phyloP scores from a whole-genome alignment of 2,329 filamentous ascomycete species.

The Pseudopyrenochaeta lycopersici region DNA sequence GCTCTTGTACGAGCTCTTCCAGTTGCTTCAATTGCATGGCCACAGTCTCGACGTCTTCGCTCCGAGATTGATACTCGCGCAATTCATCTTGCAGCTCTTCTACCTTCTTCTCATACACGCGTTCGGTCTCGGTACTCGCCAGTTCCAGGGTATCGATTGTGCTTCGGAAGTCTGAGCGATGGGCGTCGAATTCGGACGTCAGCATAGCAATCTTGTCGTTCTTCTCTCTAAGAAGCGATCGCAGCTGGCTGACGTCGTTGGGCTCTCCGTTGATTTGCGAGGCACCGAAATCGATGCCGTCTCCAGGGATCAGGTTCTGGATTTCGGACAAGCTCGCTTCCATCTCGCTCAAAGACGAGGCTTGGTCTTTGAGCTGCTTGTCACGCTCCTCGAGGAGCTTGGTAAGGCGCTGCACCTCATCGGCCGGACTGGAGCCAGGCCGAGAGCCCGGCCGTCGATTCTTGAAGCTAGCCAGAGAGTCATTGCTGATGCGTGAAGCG shows the following conservation, averaged over 20 bases:
- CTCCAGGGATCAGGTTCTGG: conserved; percentile 71
- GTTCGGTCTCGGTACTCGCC: conserved; percentile 92
- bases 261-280: conserved; percentile 54
- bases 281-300: conserved; percentile 59
- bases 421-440: conserved; percentile 53
- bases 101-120: conserved; percentile 94
- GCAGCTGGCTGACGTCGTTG: conserved; percentile 78
- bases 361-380: conserved; percentile 87
- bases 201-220: conserved; percentile 95
- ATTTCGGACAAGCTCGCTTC: conserved; percentile 86
- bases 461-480: conserved; percentile 60
- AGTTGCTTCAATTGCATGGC: conserved; percentile 92
- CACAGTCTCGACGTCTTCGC: conserved; percentile 90
- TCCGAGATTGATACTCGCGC: conserved; percentile 80
- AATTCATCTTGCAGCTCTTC: conserved; percentile 86
- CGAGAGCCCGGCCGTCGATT: conserved; percentile 36
- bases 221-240: conserved; percentile 87
- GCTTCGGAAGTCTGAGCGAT: conserved; percentile 93
- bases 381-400: conserved; percentile 84
- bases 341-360: conserved; percentile 84
- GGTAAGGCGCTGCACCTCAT: conserved; percentile 77
- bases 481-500: conserved; percentile 60
- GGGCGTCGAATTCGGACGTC: conserved; percentile 92
- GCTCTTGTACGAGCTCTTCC: conserved; percentile 93
- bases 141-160: conserved; percentile 97